Conservation (phyloP, 768 basidiomycete genomes). For the Amanita jacksonii region DNA sequence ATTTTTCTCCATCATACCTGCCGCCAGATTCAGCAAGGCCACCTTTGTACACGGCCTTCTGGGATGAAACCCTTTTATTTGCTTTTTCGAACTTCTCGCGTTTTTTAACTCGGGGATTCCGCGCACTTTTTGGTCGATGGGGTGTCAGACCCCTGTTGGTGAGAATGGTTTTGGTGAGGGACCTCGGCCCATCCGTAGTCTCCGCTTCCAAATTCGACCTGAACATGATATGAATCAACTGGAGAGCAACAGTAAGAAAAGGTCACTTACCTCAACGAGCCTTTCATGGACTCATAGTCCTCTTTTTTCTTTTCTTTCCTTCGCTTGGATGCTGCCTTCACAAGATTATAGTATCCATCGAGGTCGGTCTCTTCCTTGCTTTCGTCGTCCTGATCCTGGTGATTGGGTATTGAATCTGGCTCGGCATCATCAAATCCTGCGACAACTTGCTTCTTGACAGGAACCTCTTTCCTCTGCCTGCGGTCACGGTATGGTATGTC, state of each 20-base stretch:
- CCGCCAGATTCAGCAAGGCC: constrained; percentile 60
- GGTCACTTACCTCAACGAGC: constrained; percentile 43
- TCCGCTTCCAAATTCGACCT: constrained; percentile 25
- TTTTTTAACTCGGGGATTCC: constrained; percentile 98
- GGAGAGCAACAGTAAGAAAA: background rate
- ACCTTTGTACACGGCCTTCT: constrained; percentile 89
- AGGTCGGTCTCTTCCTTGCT: constrained; percentile 35
- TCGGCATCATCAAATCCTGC: constrained; percentile 58
- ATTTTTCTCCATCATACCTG: constrained; percentile 85
- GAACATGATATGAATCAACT: constrained; percentile 2
- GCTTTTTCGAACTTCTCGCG: constrained; percentile 89
- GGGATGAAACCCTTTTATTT: constrained; percentile 83
- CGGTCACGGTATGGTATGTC: constrained; percentile 86
- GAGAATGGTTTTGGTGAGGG: constrained; percentile 83
- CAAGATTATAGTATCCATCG: constrained; percentile 86
- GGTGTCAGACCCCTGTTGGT: constrained; percentile 94
- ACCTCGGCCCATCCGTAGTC: constrained; percentile 61
- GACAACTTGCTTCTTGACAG: constrained; percentile 42
- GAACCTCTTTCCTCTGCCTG: constrained; percentile 49
- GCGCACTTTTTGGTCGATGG: constrained; percentile 75
- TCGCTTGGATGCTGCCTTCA: constrained; percentile 62
- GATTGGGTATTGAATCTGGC: constrained; percentile 29
- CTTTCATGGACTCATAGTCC: constrained; percentile 62
- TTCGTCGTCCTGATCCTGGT: constrained; percentile 25
- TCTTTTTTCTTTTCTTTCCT: constrained; percentile 74